Evolutionary conservation across 768 basidiomycete species (phyloP).

Genomic region (Tricholoma sp.): DNA sequence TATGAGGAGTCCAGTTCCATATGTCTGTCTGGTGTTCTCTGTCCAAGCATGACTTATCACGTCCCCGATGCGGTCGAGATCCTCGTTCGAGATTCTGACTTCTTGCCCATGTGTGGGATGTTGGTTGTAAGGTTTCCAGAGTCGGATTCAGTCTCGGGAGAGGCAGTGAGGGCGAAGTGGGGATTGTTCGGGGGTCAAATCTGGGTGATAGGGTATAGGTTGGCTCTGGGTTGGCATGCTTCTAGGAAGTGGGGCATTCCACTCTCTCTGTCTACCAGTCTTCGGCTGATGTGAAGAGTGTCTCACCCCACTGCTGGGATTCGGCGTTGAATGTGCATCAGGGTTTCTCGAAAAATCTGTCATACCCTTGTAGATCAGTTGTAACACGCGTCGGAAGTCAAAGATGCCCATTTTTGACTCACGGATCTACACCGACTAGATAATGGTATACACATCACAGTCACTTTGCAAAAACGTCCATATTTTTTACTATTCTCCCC

Average conservation of each 20-base stretch:
- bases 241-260: background rate
- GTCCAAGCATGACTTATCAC: too few species aligned
- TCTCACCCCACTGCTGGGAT: background rate
- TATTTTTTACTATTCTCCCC: too few species aligned
- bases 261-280: background rate
- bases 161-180: slow-evolving; percentile 19
- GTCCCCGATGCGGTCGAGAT: slow-evolving; percentile 13
- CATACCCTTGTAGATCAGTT: too few species aligned
- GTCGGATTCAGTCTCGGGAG: slow-evolving; percentile 16
- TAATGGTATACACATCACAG: too few species aligned
- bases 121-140: slow-evolving; percentile 25
- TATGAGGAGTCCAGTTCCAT: slow-evolving; percentile 26
- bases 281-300: background rate
- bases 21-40: too few species aligned
- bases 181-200: slow-evolving; percentile 5
- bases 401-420: too few species aligned
- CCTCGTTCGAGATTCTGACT: too few species aligned
- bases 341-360: too few species aligned
- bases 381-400: too few species aligned
- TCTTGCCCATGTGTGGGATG: background rate
- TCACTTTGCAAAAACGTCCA: too few species aligned
- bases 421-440: too few species aligned
- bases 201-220: too few species aligned
- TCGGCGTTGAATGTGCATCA: background rate
- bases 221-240: background rate